These are phyloP conservation scores for Xylaria multiplex DNA, from an alignment of 2,329 filamentous ascomycete species.

Conservation along the genomic window DNA sequence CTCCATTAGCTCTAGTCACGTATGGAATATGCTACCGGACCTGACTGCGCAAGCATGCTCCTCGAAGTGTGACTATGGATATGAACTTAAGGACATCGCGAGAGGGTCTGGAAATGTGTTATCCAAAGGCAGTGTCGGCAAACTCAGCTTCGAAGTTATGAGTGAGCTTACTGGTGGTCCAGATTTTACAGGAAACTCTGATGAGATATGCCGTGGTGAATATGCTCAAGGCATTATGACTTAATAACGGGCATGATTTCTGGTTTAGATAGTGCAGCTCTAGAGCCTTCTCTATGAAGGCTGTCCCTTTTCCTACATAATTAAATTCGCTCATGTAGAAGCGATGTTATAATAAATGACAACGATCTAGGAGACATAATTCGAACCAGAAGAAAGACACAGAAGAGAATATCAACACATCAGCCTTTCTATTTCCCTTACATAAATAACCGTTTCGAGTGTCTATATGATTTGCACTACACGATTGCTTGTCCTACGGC, in stretches of 20 bases:
- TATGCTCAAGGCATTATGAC: not conserved
- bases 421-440: not conserved
- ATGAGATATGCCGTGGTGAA: not conserved
- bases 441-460: not conserved
- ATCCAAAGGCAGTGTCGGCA: not conserved
- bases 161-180: not conserved
- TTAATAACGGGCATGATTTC: not conserved
- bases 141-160: not conserved
- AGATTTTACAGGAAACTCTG: not conserved
- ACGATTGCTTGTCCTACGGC: not conserved
- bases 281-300: not conserved
- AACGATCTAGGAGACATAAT: too few species aligned
- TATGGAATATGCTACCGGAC: not conserved
- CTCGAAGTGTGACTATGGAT: not conserved
- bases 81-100: conserved; percentile 1
- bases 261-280: not conserved
- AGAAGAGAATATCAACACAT: not conserved
- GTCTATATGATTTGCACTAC: not conserved
- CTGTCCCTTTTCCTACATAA: not conserved
- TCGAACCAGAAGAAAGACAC: too few species aligned
- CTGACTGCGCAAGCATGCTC: not conserved
- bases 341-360: too few species aligned
- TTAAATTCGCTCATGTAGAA: not conserved
- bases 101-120: not conserved
- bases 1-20: conserved; percentile 10